Conservation (phyloP, 2,329 filamentous ascomycete genomes). For the Fusarium sp. region DNA sequence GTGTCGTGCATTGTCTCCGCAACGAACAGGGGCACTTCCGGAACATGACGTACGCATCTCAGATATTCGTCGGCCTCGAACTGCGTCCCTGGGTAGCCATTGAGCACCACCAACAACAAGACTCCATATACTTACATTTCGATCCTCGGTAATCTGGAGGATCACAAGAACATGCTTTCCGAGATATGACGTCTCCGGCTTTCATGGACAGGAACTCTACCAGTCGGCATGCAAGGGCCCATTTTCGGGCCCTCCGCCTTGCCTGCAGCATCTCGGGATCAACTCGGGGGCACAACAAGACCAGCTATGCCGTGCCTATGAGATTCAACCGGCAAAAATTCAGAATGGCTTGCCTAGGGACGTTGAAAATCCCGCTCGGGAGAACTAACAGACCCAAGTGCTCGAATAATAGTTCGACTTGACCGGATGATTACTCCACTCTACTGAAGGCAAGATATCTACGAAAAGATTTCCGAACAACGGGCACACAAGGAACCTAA, state of each 20-base stretch:
- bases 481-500: neutral
- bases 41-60: slow-evolving; percentile 28
- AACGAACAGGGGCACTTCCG: slow-evolving; percentile 6
- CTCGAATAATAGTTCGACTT: neutral
- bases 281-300: neutral
- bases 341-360: neutral
- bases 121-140: neutral
- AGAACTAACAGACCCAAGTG: neutral
- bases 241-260: neutral
- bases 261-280: neutral
- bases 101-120: slow-evolving; percentile 3
- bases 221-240: neutral
- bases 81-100: neutral
- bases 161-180: neutral
- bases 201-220: neutral
- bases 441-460: neutral
- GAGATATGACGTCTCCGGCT: neutral
- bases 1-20: slow-evolving; percentile 21
- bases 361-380: neutral
- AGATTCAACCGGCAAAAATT: neutral
- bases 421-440: neutral
- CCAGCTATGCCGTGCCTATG: neutral
- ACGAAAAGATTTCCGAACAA: neutral
- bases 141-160: slow-evolving; percentile 11
- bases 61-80: slow-evolving; percentile 4